These are phyloP conservation scores for Trichosporon inkin DNA, from an alignment of 1,284 basidiomycete species.

Conservation along the genomic window DNA sequence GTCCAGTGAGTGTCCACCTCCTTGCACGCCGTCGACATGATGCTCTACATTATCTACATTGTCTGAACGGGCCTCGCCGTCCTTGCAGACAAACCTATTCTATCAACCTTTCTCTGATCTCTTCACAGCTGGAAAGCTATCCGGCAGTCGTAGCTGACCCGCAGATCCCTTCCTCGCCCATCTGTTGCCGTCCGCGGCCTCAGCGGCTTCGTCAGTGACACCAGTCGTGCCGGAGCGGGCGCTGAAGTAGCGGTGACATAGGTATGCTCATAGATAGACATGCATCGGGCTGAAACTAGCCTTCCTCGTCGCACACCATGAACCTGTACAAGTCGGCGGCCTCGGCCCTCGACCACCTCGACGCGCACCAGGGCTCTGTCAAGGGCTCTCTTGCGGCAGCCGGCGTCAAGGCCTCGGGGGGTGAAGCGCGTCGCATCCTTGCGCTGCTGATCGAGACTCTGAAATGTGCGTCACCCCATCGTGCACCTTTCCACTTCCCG, in stretches of 20 bases:
- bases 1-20: constrained; percentile 11
- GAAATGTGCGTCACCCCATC: constrained; percentile 64
- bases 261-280: constrained; percentile 5
- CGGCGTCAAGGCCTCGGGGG: constrained; percentile 51
- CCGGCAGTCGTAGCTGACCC: not conserved
- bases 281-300: constrained; percentile 11
- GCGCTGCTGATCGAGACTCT: constrained; percentile 78
- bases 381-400: constrained; percentile 40
- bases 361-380: constrained; percentile 80
- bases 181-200: no score
- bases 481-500: no score
- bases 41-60: constrained; percentile 51
- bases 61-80: constrained; percentile 35
- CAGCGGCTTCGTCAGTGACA: no score
- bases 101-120: constrained; percentile 22
- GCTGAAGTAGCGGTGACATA: no score
- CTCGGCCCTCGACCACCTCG: constrained; percentile 72
- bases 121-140: constrained; percentile 9
- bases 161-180: not conserved
- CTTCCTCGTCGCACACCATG: constrained; percentile 55
- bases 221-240: no score
- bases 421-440: constrained; percentile 64
- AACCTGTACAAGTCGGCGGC: constrained; percentile 90
- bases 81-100: constrained; percentile 34
- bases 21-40: constrained; percentile 23